Conservation (phyloP, 1,284 basidiomycete species). For the Cryptococcus hybrid region DNA sequence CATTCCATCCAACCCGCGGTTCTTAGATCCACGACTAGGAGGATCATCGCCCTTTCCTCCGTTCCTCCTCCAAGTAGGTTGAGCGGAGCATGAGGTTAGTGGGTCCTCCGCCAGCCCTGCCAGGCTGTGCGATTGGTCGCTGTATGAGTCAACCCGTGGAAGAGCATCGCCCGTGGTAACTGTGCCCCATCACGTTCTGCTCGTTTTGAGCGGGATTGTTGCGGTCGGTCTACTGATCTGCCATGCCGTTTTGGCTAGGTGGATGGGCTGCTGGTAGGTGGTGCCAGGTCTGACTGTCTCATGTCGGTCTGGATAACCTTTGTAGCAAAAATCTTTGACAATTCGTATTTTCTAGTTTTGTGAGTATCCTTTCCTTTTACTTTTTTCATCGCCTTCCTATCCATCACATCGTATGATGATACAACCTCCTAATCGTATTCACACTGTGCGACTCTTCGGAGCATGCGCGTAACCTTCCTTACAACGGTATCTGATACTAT, state of each 20-base stretch:
- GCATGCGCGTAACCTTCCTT: conserved; percentile 40
- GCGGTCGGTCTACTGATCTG: conserved; percentile 4
- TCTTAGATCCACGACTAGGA: conserved; percentile 51
- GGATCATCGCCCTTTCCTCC: conserved; percentile 26
- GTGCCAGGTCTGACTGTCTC: conserved; percentile 3
- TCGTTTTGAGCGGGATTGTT: conserved; percentile 1
- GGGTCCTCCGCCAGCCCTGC: conserved; percentile 46
- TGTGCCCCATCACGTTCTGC: not conserved
- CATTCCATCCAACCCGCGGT: conserved; percentile 38
- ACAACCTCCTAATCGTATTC: conserved; percentile 51
- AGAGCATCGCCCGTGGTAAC: conserved; percentile 20
- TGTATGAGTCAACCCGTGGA: conserved; percentile 52
- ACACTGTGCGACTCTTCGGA: conserved; percentile 48
- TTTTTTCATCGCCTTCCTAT: conserved; percentile 4
- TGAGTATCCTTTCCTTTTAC: conserved; percentile 14
- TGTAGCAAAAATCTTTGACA: conserved; percentile 6
- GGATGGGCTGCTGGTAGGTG: conserved; percentile 1
- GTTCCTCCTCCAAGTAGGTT: conserved; percentile 2
- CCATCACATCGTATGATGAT: conserved; percentile 34
- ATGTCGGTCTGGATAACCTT: conserved; percentile 1
- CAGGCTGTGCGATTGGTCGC: conserved; percentile 48
- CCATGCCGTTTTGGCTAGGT: conserved; percentile 15
- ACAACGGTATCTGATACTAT: conserved; percentile 49
- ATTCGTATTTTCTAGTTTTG: conserved; percentile 4
- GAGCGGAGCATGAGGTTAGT: conserved; percentile 3